Percentiles rank a stretch among this genome's conserved stretches.
phyloP scores from a whole-genome alignment of 1,139 yeast species.

The Hyphopichia pseudoburtonii region DNA sequence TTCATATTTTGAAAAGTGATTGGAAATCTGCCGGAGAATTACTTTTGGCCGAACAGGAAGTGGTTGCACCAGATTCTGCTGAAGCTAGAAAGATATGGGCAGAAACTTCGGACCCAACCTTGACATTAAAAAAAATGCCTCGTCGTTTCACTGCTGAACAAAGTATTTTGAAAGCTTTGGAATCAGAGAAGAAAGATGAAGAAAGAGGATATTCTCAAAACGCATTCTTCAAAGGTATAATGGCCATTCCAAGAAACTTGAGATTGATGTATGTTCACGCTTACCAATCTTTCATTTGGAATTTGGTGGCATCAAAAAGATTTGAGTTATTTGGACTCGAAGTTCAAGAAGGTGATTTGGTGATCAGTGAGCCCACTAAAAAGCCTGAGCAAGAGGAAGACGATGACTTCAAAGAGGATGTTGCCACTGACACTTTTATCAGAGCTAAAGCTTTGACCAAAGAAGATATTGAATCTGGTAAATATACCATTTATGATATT shows the following conservation, averaged over 20 bases:
- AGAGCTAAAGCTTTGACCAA: conserved; percentile 72
- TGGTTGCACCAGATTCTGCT: conserved; percentile 76
- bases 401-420: conserved; percentile 63
- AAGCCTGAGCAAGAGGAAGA: conserved; percentile 20
- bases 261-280: conserved; percentile 97
- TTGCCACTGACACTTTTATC: conserved; percentile 50
- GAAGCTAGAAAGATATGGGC: conserved; percentile 85
- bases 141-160: conserved; percentile 83
- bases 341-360: conserved; percentile 82
- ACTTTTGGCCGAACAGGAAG: conserved; percentile 79
- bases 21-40: conserved; percentile 81
- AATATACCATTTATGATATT: conserved; percentile 73
- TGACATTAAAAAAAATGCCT: conserved; percentile 77
- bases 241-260: conserved; percentile 89
- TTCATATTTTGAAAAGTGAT: conserved; percentile 63
- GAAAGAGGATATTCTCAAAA: conserved; percentile 47
- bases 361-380: conserved; percentile 38
- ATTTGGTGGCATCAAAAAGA: conserved; percentile 77
- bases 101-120: conserved; percentile 63
- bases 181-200: conserved; percentile 41
- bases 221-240: conserved; percentile 74
- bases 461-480: conserved; percentile 63
- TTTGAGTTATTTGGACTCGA: conserved; percentile 67
- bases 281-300: conserved; percentile 96
- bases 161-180: conserved; percentile 63